These are phyloP conservation scores for Geotrichum europaeum DNA, from an alignment of 1,139 yeast species.

Conservation along the genomic window DNA sequence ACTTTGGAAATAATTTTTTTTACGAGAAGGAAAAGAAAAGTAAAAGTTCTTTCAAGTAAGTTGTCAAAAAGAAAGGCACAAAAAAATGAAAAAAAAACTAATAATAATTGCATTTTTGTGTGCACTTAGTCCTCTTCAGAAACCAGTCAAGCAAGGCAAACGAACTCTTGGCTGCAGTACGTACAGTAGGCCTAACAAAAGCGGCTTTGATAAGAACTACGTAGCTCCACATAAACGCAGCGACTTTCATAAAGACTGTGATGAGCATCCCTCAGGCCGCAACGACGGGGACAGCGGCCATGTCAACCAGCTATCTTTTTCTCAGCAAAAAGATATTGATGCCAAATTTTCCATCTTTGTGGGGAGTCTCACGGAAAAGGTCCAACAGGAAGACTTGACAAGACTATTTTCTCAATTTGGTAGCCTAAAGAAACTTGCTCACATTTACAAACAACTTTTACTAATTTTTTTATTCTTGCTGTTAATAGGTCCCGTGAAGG, in stretches of 20 bases:
- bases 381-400: slow-evolving; percentile 8
- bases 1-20: background rate
- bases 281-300: background rate
- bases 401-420: slow-evolving; percentile 14
- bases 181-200: background rate
- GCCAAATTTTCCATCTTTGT: slow-evolving; percentile 11
- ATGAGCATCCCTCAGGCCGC: background rate
- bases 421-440: background rate
- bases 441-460: background rate
- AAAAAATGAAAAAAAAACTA: background rate
- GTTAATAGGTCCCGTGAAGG: slow-evolving; percentile 6
- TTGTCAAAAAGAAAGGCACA: background rate
- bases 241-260: background rate
- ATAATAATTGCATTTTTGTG: background rate
- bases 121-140: background rate
- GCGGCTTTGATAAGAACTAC: background rate
- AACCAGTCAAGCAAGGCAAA: background rate
- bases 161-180: background rate
- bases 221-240: background rate
- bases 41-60: background rate
- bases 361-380: slow-evolving; percentile 7
- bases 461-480: background rate
- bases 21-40: background rate
- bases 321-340: slow-evolving; percentile 1
- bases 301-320: background rate